Percentiles rank a stretch among this genome's conserved stretches.
These are phyloP conservation scores for Lactarius pseudohatsudake DNA, from an alignment of 768 basidiomycete genomes.

Conservation along the genomic window DNA sequence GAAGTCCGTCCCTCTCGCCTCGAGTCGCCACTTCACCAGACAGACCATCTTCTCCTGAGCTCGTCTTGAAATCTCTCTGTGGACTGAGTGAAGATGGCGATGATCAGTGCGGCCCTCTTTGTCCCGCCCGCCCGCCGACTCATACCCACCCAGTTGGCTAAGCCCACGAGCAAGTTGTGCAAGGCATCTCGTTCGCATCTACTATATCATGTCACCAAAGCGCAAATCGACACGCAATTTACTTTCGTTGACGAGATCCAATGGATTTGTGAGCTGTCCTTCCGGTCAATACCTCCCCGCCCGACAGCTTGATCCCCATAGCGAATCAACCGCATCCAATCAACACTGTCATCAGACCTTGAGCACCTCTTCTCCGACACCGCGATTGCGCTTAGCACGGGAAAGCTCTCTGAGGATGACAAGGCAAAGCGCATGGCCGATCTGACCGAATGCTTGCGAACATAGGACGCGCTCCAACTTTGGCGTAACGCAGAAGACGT, in stretches of 20 bases:
- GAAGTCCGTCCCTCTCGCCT: slow-evolving; percentile 82
- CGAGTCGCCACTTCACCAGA: slow-evolving; percentile 75
- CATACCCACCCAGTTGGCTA: not conserved
- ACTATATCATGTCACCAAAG: slow-evolving; percentile 87
- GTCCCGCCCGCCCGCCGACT: not conserved
- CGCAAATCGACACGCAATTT: slow-evolving; percentile 66
- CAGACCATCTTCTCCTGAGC: slow-evolving; percentile 38
- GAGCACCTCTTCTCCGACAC: slow-evolving; percentile 76
- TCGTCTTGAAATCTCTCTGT: slow-evolving; percentile 35
- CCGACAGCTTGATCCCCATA: slow-evolving; percentile 33
- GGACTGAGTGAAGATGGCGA: slow-evolving; percentile 43
- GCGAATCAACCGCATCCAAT: slow-evolving; percentile 82
- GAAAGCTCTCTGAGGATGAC: slow-evolving; percentile 57
- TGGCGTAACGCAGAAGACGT: slow-evolving; percentile 85
- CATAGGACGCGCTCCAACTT: slow-evolving; percentile 75
- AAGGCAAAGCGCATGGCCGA: slow-evolving; percentile 62
- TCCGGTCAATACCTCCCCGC: slow-evolving; percentile 17
- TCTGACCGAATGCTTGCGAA: slow-evolving; percentile 72
- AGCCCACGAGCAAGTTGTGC: slow-evolving; percentile 64
- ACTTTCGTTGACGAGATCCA: slow-evolving; percentile 79
- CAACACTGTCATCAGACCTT: slow-evolving; percentile 81
- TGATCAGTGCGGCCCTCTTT: slow-evolving; percentile 43
- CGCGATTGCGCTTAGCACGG: slow-evolving; percentile 50
- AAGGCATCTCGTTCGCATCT: slow-evolving; percentile 81
- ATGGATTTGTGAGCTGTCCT: slow-evolving; percentile 57